phyloP scores from a whole-genome alignment of 768 basidiomycete genomes.

The Daedalea quercina region DNA sequence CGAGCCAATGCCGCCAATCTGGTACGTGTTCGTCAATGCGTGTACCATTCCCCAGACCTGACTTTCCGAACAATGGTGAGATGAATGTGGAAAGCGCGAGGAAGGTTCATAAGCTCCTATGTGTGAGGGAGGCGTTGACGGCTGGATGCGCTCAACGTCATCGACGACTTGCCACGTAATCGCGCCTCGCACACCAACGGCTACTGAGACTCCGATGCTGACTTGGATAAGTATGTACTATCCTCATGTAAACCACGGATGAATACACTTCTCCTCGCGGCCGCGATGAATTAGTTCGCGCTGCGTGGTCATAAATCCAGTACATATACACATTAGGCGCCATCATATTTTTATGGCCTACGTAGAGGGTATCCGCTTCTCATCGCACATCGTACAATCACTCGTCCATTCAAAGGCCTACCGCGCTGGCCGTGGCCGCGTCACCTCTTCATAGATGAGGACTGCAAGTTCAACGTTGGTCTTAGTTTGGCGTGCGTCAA shows the following conservation, averaged over 20 bases:
- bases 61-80: too few relatives aligned
- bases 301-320: background rate
- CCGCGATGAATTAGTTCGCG: background rate
- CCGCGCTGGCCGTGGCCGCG: constrained; percentile 15
- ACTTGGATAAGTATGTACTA: too few relatives aligned
- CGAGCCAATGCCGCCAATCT: constrained; percentile 18
- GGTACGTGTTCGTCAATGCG: background rate
- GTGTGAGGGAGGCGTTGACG: too few relatives aligned
- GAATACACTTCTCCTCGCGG: too few relatives aligned
- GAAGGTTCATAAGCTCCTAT: too few relatives aligned
- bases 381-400: background rate
- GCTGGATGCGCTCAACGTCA: too few relatives aligned
- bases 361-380: background rate
- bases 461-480: constrained; percentile 10
- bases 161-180: too few relatives aligned
- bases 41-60: too few relatives aligned
- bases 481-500: background rate
- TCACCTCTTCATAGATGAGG: constrained; percentile 29
- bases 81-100: too few relatives aligned
- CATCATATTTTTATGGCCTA: background rate
- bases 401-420: background rate
- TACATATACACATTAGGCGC: background rate
- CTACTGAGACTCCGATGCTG: too few relatives aligned
- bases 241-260: too few relatives aligned
- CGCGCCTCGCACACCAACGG: too few relatives aligned